Percentiles rank a stretch among this genome's conserved stretches.
These are phyloP conservation scores for Coemansia sp. DNA, from an alignment of 192 early-diverging fungal genomes.

Conservation along the genomic window DNA sequence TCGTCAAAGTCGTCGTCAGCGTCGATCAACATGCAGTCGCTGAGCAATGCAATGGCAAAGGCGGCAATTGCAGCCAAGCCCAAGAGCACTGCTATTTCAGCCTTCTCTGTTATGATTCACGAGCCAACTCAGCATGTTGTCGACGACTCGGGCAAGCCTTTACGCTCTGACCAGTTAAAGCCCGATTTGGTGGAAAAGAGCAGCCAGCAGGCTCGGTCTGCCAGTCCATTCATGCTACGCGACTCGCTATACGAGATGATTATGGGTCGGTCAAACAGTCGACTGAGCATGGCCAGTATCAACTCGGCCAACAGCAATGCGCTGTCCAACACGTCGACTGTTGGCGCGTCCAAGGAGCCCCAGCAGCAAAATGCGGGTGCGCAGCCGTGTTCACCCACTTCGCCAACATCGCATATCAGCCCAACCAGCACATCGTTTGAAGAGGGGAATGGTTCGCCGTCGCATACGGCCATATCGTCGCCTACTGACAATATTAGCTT, in stretches of 20 bases:
- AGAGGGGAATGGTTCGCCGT: conserved; percentile 23
- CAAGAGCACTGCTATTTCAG: conserved; percentile 17
- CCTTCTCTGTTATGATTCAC: conserved; percentile 34
- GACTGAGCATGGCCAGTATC: conserved; percentile 29
- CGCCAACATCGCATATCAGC: conserved; percentile 35
- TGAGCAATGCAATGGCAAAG: conserved; percentile 30
- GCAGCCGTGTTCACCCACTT: conserved; percentile 22
- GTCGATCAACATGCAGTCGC: conserved; percentile 39
- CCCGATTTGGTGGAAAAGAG: conserved; percentile 17
- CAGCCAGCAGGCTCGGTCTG: conserved; percentile 4
- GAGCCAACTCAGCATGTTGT: conserved; percentile 9
- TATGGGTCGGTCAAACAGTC: conserved; percentile 43
- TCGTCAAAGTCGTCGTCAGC: conserved; percentile 24
- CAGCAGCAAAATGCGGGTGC: conserved; percentile 5
- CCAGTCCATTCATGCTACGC: conserved; percentile 43
- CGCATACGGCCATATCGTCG: conserved; percentile 34
- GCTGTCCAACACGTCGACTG: conserved; percentile 40
- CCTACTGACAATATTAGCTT: conserved; percentile 27
- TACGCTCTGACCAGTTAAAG: conserved; percentile 9
- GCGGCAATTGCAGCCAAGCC: neutral
- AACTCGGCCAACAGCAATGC: conserved; percentile 36
- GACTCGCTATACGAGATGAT: conserved; percentile 54
- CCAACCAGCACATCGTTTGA: conserved; percentile 50
- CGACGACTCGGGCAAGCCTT: conserved; percentile 7
- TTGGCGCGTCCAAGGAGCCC: conserved; percentile 26